Conservation (phyloP, 2,329 filamentous ascomycete genomes). For the Lecanosticta acicola region DNA sequence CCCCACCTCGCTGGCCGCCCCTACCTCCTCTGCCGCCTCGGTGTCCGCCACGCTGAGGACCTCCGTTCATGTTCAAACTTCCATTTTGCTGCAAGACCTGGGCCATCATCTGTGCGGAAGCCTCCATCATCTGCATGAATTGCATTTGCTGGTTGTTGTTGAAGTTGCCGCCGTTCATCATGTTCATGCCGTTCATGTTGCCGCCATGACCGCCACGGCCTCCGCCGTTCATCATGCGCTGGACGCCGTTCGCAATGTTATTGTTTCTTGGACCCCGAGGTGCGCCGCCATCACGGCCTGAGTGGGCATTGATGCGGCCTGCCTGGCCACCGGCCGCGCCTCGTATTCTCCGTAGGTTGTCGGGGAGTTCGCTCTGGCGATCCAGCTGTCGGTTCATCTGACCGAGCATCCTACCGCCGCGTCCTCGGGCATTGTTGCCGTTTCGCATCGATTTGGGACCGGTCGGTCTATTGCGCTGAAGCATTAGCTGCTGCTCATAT, state of each 20-base stretch:
- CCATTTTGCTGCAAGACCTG: conserved; percentile 48
- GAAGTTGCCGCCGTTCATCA: conserved; percentile 46
- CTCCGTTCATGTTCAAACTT: conserved; percentile 45
- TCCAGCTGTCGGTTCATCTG: conserved; percentile 71
- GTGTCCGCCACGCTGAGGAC: conserved; percentile 7
- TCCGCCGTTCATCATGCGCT: conserved; percentile 32
- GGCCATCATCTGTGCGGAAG: conserved; percentile 81
- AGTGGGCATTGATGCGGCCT: conserved; percentile 75
- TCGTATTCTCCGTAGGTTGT: conserved; percentile 67
- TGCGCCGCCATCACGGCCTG: conserved; percentile 55
- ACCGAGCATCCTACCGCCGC: conserved; percentile 77
- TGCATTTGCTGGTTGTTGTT: conserved; percentile 66
- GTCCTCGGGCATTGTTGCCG: conserved; percentile 47
- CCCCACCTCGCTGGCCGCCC: conserved; percentile 12
- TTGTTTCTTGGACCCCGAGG: conserved; percentile 58
- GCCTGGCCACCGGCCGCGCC: conserved; percentile 55
- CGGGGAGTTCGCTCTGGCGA: conserved; percentile 62
- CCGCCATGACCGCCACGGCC: conserved; percentile 16
- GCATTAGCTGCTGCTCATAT: conserved; percentile 13
- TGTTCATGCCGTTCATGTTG: conserved; percentile 25
- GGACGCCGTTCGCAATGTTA: conserved; percentile 45
- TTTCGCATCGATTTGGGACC: conserved; percentile 94
- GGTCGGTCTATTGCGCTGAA: conserved; percentile 61
- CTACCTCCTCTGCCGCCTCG: conserved; percentile 14
- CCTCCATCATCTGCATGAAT: conserved; percentile 53